These are phyloP conservation scores for Trichoderma gracile DNA, from an alignment of 2,329 filamentous ascomycete genomes.

Conservation along the genomic window DNA sequence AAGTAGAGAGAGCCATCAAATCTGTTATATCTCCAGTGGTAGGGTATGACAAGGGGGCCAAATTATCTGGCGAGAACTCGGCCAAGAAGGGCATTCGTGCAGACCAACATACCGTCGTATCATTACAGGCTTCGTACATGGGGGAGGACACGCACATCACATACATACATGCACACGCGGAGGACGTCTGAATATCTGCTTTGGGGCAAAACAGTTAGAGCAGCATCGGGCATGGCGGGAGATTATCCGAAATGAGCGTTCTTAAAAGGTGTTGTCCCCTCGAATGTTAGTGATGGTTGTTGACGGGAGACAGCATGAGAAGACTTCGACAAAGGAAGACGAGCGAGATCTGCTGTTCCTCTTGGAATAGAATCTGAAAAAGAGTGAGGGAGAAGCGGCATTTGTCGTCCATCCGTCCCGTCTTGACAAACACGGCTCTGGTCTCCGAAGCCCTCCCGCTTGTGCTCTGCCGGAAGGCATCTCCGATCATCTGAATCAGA, in stretches of 20 bases:
- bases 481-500: not conserved
- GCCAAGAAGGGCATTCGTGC: not conserved
- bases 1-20: not conserved
- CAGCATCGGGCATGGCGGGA: not conserved
- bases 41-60: not conserved
- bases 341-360: not conserved
- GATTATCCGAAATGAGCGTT: slow-evolving; percentile 7
- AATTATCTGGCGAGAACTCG: not conserved
- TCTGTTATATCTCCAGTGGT: not conserved
- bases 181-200: not conserved
- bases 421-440: slow-evolving; percentile 17
- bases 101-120: slow-evolving; percentile 3
- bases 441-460: not conserved
- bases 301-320: slow-evolving; percentile 9
- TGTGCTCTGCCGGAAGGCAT: slow-evolving; percentile 10
- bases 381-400: not conserved
- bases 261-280: not conserved
- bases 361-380: not conserved
- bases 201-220: too few species aligned
- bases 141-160: not conserved
- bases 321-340: not conserved
- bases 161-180: not conserved
- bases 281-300: not conserved
- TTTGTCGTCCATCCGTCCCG: not conserved
- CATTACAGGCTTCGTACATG: not conserved